Conservation (phyloP, 768 basidiomycete genomes). For the Mycena amicta region DNA sequence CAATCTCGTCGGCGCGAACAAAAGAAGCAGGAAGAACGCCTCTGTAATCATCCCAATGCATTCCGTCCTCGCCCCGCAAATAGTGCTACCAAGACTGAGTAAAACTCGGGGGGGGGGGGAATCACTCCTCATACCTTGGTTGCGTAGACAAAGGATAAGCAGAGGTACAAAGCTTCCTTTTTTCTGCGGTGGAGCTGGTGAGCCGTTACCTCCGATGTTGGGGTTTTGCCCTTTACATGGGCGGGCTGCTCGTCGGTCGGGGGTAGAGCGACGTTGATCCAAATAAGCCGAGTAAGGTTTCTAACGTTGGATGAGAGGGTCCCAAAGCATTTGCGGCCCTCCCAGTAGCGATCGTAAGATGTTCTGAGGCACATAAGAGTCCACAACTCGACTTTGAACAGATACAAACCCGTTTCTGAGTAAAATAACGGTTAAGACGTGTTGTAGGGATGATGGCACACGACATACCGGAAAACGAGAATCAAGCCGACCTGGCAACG, state of each 20-base stretch:
- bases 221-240: constrained; percentile 55
- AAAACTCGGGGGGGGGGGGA: constrained; percentile 35
- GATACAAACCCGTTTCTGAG: no score
- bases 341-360: constrained; percentile 86
- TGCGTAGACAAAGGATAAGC: constrained; percentile 71
- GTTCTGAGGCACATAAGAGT: constrained; percentile 51
- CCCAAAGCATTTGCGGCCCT: constrained; percentile 86
- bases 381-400: no score
- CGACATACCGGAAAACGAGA: constrained; percentile 73
- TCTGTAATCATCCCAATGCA: constrained; percentile 65
- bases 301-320: constrained; percentile 71
- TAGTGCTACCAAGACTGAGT: constrained; percentile 51
- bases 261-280: constrained; percentile 77
- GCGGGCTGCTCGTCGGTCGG: constrained; percentile 48
- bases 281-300: constrained; percentile 75
- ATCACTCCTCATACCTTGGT: constrained; percentile 49
- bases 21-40: constrained; percentile 70
- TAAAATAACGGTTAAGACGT: no score
- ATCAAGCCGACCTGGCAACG: constrained; percentile 76
- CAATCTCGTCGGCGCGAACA: constrained; percentile 46
- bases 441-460: constrained; percentile 33
- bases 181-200: constrained; percentile 66
- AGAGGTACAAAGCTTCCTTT: constrained; percentile 67
- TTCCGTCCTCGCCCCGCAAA: constrained; percentile 81
- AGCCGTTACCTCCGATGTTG: constrained; percentile 45